Evolutionary conservation across 1,139 yeast genomes (phyloP), one percentile per base, ranked within the genome.

Genomic region (Geotrichum aggregatum): DNA sequence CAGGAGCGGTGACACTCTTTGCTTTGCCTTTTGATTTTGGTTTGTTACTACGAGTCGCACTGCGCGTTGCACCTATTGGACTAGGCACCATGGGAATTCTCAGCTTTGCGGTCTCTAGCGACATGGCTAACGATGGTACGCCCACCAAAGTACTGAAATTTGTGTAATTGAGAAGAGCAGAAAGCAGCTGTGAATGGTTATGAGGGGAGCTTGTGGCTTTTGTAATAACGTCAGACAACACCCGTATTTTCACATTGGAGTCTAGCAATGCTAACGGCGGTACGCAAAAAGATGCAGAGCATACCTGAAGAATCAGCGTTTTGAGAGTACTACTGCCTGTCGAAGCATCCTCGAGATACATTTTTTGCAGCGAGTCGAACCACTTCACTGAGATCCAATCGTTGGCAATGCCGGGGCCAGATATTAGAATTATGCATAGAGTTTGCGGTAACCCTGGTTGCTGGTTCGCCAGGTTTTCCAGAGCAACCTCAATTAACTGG

Each of bases 51-150:
- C 26, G 38, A 8, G 30, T 16, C 42, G 52, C 30, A 30, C 4
- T 21, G 21, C 22, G 33, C 11, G 33, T 30, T 11, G 35, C 3
- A 3, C 28, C 28, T 7, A 21, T 10, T 3, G 51, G 50, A 13
- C 44, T 50, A 2, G 54, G 39, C 4, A 48, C 56, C 3, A 41
- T 31, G n/a, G 61, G 58, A 5, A 59, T 33, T 21, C 54, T 30
- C 8, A 56, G 51, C 47, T 49, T 53, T 10, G 56, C 54, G 7
- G 61, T 58, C 38, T 58, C 60, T 8, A 59, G 48, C 18, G 60
- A 36, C 42, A 59, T 52, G 0, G 54, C 33, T 8, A 50, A 31
- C 19, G 56, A 54, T 7, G 56, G 56, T 3, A 54, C 54, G 11
- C 54, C 54, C 14, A 58, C 45, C 3, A 54, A 45, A 1, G 50